Percentiles rank a stretch among this genome's conserved stretches.
Evolutionary conservation across 371 early-diverging fungal genomes (phyloP).

Genomic region (Catenaria anguillulae): DNA sequence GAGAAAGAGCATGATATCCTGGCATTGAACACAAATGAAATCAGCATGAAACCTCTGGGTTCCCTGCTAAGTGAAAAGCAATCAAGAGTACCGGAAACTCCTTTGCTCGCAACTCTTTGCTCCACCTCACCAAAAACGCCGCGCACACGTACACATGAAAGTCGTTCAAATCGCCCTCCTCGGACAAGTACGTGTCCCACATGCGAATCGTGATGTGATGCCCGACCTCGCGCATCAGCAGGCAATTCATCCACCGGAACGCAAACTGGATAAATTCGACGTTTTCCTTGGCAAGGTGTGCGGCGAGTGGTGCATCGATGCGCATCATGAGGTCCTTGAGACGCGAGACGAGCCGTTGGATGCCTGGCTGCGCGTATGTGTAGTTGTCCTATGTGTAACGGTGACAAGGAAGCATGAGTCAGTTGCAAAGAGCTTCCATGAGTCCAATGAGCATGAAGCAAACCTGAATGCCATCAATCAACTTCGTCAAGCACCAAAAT

Average conservation of each 20-base stretch:
- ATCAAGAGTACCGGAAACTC: conserved; percentile 60
- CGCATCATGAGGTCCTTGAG: conserved; percentile 78
- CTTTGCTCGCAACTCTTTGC: conserved; percentile 58
- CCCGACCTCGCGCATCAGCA: conserved; percentile 90
- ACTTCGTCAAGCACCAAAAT: conserved; percentile 88
- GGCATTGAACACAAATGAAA: too few species aligned
- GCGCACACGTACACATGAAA: conserved; percentile 97
- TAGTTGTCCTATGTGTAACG: conserved; percentile 59
- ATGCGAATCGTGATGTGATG: conserved; percentile 74
- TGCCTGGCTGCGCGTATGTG: conserved; percentile 91
- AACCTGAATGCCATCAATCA: conserved; percentile 89
- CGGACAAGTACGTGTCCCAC: conserved; percentile 89
- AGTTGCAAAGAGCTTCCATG: too few species aligned
- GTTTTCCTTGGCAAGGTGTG: conserved; percentile 68
- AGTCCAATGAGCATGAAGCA: not conserved
- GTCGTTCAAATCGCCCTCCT: conserved; percentile 20
- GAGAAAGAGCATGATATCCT: conserved; percentile 83
- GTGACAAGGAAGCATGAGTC: not conserved
- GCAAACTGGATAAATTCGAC: conserved; percentile 96
- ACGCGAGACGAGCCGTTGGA: conserved; percentile 72
- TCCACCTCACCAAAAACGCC: conserved; percentile 87
- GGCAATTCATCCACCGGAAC: conserved; percentile 98
- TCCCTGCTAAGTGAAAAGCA: too few species aligned
- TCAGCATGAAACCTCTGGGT: not conserved
- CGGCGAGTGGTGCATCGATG: conserved; percentile 70